Evolutionary conservation across 306 rosid species (phyloP), one percentile per base, ranked within the genome.

Genomic region (Myrica gale): DNA sequence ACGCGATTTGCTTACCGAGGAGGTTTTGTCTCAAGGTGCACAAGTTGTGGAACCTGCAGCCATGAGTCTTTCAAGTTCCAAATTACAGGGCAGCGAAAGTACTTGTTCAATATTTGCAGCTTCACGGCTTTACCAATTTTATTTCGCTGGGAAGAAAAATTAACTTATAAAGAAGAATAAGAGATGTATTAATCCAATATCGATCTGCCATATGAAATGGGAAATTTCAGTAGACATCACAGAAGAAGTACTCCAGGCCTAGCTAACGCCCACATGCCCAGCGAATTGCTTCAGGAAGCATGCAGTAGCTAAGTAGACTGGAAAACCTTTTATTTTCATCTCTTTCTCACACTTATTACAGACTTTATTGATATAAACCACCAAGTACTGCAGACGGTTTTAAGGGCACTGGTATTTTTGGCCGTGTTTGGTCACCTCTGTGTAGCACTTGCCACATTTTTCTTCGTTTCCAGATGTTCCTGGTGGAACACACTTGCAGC

Each of bases 401-500:
- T 74, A 94, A 62, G 98, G 98, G 79, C 97, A 94, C 83, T 94
- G 92, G 80, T 0, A 0, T 84, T 56, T 78, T 82, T 84, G 79
- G 78, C 95, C 90, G 3, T 82, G 98, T 74, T 97, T 93, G 50
- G 80, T 26, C 97, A 91, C 90, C 0, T 82, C 89, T 68, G 97
- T 88, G 89, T 92, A 94, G 78, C 98, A 94, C 52, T 86, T 92
- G 80, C 98, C 98, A 70, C 98, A 94, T 16, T 76, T 85, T 80
- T 90, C 95, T 13, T 85, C 68, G 88, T 91, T 93, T 4, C 98
- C 98, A 5, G 37, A 93, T 16, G 98, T 90, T 60, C 98, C 98
- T 9, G 98, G 98, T 0, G 98, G 98, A 1, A 94, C 97, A 71
- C 98, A 94, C 76, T 70, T 88, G 97, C 98, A 94, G 5, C 98